A percentile compares a stretch with the other conserved stretches of the same genome.
These are phyloP conservation scores for Microdochium nivale DNA, from an alignment of 2,329 filamentous ascomycete genomes.

Conservation along the genomic window DNA sequence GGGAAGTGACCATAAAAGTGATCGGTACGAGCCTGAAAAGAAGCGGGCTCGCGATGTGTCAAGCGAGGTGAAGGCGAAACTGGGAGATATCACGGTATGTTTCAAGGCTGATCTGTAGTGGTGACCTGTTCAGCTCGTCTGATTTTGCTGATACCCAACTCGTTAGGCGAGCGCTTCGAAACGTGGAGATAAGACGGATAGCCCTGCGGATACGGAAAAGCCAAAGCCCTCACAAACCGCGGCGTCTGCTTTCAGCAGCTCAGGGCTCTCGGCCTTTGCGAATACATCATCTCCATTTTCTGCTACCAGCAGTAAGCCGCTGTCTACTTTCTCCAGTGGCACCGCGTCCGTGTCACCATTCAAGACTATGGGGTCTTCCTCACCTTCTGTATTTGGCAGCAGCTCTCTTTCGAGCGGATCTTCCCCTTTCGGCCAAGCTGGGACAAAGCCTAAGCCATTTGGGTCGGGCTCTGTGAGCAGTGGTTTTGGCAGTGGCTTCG, in stretches of 20 bases:
- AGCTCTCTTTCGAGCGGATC: conserved; percentile 17
- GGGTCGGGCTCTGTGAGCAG: conserved; percentile 39
- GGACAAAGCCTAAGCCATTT: conserved; percentile 17
- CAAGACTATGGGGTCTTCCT: conserved; percentile 23
- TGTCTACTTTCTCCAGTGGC: conserved; percentile 36
- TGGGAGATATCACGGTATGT: conserved; percentile 18
- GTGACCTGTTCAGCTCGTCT: background rate
- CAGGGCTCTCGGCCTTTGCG: conserved; percentile 46
- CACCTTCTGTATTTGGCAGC: conserved; percentile 43
- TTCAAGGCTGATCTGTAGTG: background rate
- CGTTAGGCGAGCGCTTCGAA: conserved; percentile 6
- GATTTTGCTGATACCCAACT: background rate
- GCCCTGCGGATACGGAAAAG: conserved; percentile 2
- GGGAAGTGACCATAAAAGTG: conserved; percentile 36
- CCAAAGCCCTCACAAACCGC: conserved; percentile 31
- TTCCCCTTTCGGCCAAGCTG: conserved; percentile 18
- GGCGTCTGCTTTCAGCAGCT: conserved; percentile 56
- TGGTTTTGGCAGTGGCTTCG: conserved; percentile 28
- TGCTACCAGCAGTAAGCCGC: conserved; percentile 12
- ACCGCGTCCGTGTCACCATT: conserved; percentile 31
- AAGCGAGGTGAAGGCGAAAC: conserved; percentile 21
- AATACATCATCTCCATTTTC: conserved; percentile 45
- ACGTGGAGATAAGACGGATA: conserved; percentile 20
- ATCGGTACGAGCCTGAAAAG: conserved; percentile 54
- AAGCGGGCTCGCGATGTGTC: conserved; percentile 51